A percentile compares a stretch with the other conserved stretches of the same genome.
These are phyloP conservation scores for Striga hermonthica DNA, from an alignment of 305 asterid species.

Conservation along the genomic window DNA sequence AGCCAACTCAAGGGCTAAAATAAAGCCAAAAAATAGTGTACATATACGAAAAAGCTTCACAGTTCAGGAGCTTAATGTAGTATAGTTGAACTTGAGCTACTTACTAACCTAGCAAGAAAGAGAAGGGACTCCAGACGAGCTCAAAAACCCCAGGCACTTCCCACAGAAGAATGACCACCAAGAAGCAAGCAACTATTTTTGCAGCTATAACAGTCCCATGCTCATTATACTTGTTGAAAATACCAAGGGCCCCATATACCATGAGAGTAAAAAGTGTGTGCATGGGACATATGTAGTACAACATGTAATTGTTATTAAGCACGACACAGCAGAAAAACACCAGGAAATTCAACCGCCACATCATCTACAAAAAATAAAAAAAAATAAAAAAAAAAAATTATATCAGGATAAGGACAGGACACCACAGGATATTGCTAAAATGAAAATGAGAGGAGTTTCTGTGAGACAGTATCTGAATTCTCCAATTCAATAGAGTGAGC, in stretches of 20 bases:
- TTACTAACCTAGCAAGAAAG: conserved; percentile 70
- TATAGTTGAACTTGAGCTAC: conserved; percentile 2
- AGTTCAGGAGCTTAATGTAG: neutral
- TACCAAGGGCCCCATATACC: conserved; percentile 86
- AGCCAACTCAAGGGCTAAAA: neutral
- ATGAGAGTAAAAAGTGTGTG: conserved; percentile 85
- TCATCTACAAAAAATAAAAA: conserved; percentile 54
- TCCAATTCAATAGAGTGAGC: too few species aligned
- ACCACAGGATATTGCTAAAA: conserved; percentile 12
- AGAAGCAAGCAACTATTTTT: conserved; percentile 65
- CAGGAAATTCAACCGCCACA: conserved; percentile 92
- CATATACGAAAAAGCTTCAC: neutral
- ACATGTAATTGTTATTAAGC: conserved; percentile 61
- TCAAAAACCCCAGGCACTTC: conserved; percentile 84
- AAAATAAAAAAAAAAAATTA: conserved; percentile 9
- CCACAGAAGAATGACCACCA: conserved; percentile 78
- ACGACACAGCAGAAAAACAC: conserved; percentile 73
- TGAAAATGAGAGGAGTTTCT: neutral
- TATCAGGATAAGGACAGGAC: conserved; percentile 32
- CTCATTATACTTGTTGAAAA: conserved; percentile 70
- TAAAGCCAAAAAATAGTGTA: neutral
- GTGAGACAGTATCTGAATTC: too few species aligned
- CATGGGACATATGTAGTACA: conserved; percentile 91
- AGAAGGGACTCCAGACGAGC: conserved; percentile 71
- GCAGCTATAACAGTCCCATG: conserved; percentile 63